Base-by-base conservation (phyloP, 1,284 basidiomycete genomes). In the Ustilago esculenta region DNA sequence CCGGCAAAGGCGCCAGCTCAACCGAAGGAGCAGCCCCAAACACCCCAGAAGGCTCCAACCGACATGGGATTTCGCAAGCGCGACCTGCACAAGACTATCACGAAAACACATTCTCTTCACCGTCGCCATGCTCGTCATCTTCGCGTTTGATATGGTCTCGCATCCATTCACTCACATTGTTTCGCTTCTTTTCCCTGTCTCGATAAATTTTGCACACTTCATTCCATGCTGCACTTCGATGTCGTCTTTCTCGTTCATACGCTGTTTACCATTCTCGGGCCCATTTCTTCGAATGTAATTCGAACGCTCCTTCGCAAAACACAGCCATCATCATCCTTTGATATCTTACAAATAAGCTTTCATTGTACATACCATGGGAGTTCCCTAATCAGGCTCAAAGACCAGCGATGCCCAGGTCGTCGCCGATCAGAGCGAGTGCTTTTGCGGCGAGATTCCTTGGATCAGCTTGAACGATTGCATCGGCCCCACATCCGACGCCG, bases 21-120 rank as follows among this genome's bases (percentile, higher is more conserved):
- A 8, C 9, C 17, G 33, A 25, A 18, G 33, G 23, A 32, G 11
- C 35, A 36, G 27, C 11, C n/a, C 11, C 15, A 33, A n/a, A n/a
- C n/a, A 4, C 35, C 17, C 2, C 58, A 61, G 37, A 52, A 53
- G n/a, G 60, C 61, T 8, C 54, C 47, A 11, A 60, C 50, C 8
- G 7, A 9, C 0, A 60, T 67, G 57, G 64, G 64, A 10, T 67
- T 67, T 51, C 47, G 51, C 29, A 51, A 50, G n/a, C 50, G 54
- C 4, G 21, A 18, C 17, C 18, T 55, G 12, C 12, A 4, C 15
- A 10, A 37, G 20, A 1, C 10, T 29, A 2, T 12, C 15, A 12
- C 33, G 17, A n/a, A 36, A 42, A 30, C 39, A 18, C 20, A 20
- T 15, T 24, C 23, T 44, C n/a, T n/a, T n/a, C n/a, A n/a, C n/a